These are phyloP conservation scores for Phytopythium kandeliae DNA, from an alignment of 352 stramenopile genomes.

Conservation along the genomic window DNA sequence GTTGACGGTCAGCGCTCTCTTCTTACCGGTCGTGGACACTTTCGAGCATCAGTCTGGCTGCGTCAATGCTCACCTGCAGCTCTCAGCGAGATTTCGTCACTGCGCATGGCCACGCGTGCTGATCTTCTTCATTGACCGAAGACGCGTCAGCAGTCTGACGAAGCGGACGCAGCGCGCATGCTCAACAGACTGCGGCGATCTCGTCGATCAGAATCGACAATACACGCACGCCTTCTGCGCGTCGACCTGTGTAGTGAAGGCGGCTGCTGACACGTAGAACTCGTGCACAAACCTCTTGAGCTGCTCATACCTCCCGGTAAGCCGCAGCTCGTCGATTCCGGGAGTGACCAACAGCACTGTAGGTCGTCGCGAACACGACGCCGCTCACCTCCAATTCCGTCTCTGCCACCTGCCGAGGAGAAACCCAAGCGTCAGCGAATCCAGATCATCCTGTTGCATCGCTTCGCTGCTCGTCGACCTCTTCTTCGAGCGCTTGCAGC, in stretches of 20 bases:
- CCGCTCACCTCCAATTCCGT: slow-evolving; percentile 19
- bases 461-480: slow-evolving; percentile 12
- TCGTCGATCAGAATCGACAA: too few species aligned
- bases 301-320: slow-evolving; percentile 8
- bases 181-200: neutral
- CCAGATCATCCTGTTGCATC: too few species aligned
- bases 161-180: neutral
- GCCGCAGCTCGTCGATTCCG: neutral
- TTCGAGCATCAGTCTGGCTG: too few species aligned
- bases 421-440: neutral
- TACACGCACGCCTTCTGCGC: slow-evolving; percentile 42
- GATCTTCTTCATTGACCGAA: neutral
- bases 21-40: too few species aligned
- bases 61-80: too few species aligned
- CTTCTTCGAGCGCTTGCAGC: slow-evolving; percentile 32
- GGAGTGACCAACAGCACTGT: too few species aligned
- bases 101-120: too few species aligned
- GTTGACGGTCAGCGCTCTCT: too few species aligned
- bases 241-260: slow-evolving; percentile 31
- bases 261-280: slow-evolving; percentile 51
- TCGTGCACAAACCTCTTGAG: slow-evolving; percentile 56
- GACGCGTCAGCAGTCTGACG: neutral
- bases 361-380: too few species aligned
- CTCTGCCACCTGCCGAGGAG: slow-evolving; percentile 9
- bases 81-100: too few species aligned